A percentile compares a stretch with the other conserved stretches of the same genome.
phyloP scores from a whole-genome alignment of 108 stramenopile species.

The Cyclostephanos tholiformis region DNA sequence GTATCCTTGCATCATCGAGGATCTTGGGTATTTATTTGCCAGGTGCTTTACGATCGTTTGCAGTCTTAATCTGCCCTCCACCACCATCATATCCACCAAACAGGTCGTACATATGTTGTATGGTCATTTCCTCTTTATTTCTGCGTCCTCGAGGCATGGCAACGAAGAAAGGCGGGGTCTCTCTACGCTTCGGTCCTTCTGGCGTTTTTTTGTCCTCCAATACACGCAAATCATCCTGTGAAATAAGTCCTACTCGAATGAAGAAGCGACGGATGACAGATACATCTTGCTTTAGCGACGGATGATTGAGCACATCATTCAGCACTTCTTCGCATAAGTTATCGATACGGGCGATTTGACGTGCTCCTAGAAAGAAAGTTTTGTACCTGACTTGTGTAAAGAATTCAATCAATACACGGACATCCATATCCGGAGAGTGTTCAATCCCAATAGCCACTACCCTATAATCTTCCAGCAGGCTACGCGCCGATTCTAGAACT shows the following conservation, averaged over 20 bases:
- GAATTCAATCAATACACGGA: conserved; percentile 51
- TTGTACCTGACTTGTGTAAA: conserved; percentile 54
- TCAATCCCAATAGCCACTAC: conserved; percentile 58
- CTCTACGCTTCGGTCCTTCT: conserved; percentile 30
- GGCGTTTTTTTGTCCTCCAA: conserved; percentile 13
- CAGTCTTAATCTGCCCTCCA: conserved; percentile 61
- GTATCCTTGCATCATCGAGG: background rate
- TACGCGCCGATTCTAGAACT: conserved; percentile 44
- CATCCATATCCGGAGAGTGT: conserved; percentile 55
- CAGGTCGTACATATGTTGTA: conserved; percentile 65
- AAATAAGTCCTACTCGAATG: conserved; percentile 35
- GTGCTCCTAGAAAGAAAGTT: conserved; percentile 56
- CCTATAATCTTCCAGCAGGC: conserved; percentile 41
- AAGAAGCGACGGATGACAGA: conserved; percentile 26
- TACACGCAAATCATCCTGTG: conserved; percentile 43
- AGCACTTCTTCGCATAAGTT: conserved; percentile 60
- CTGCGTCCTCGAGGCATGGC: conserved; percentile 61
- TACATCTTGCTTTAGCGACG: conserved; percentile 17
- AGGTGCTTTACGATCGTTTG: conserved; percentile 62
- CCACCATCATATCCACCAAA: conserved; percentile 63
- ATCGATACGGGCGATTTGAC: conserved; percentile 58
- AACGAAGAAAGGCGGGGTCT: conserved; percentile 62
- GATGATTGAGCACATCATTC: conserved; percentile 56
- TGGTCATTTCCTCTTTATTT: conserved; percentile 60
- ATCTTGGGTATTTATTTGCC: conserved; percentile 30